Evolutionary conservation across 2,329 filamentous ascomycete species (phyloP), one percentile per base, ranked within the genome.

Genomic region (Aspergillus transmontanensis): DNA sequence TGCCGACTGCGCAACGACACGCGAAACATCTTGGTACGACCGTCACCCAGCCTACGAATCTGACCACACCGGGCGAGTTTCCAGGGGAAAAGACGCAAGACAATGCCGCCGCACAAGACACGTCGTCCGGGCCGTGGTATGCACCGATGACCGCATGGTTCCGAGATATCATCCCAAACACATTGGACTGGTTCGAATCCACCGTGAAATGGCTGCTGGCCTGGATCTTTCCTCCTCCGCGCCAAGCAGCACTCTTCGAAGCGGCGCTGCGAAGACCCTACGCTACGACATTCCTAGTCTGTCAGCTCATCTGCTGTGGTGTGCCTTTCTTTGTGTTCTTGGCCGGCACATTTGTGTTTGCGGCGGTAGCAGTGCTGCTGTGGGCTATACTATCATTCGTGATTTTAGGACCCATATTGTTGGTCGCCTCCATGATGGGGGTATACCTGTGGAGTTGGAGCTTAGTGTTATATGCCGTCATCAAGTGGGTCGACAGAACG

Each of bases 251-350:
- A 9, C 7, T 50, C 12, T 50, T 50, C 3, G 46, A 50, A 26
- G 46, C 26, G 2, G 46, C 46, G 3, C 26, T 50, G 6, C 12
- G 6, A 30, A 26, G 7, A 10, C 46, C 46, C 6, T 28, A 28
- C 14, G 46, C 26, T 12, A 30, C 26, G 16, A 30, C 23, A 4
- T 50, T 50, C 9, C 46, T 50, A 16, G 26, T 50, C 6, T 50
- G 46, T 50, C 75, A 77, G 57, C 57, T 72, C 48, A 69, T 77
- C 21, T 77, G 75, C 58, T 76, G 74, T 26, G 74, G 73, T 2
- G 71, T 77, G 6, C 75, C 75, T n/a, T 43, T 76, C 28, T 58
- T 77, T 12, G 68, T 77, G 0, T 77, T 77, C 23, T 43, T 76
- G 26, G 73, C 71, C 0, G 75, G 75, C 0, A 72, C 75, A 26